phyloP scores from a whole-genome alignment of 768 basidiomycete species.

The Multifurca ochricompacta region DNA sequence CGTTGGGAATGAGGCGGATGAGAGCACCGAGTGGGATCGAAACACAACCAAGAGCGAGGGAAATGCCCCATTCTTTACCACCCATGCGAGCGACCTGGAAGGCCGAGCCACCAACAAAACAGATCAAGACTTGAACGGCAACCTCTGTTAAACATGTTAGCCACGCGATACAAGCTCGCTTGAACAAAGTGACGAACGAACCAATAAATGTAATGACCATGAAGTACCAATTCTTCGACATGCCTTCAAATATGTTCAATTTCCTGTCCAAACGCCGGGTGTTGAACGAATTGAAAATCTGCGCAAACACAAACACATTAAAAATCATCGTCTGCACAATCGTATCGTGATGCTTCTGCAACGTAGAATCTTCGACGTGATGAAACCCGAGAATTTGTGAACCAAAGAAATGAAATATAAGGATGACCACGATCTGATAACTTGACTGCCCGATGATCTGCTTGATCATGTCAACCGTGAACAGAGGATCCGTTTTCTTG shows the following conservation, averaged over 20 bases:
- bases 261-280: conserved; percentile 78
- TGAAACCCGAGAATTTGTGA: conserved; percentile 56
- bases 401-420: conserved; percentile 88
- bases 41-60: conserved; percentile 76
- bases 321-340: conserved; percentile 84
- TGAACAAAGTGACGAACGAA: conserved; percentile 33
- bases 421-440: conserved; percentile 77
- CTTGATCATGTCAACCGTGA: conserved; percentile 93
- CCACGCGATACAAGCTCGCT: background rate
- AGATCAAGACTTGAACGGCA: conserved; percentile 77
- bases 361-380: conserved; percentile 25
- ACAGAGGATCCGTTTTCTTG: conserved; percentile 79
- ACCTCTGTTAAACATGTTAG: conserved; percentile 49
- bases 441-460: conserved; percentile 86
- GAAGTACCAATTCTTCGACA: conserved; percentile 76
- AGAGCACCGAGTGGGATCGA: conserved; percentile 83
- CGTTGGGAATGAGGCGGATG: conserved; percentile 75
- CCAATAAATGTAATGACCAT: conserved; percentile 78
- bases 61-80: conserved; percentile 90
- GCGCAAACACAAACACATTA: conserved; percentile 97
- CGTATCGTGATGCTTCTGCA: conserved; percentile 32
- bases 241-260: conserved; percentile 84
- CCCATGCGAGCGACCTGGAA: conserved; percentile 79
- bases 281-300: conserved; percentile 95
- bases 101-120: conserved; percentile 85